Evolutionary conservation across 1,139 yeast genomes (phyloP).

Genomic region (Debaryomycetaceae sp.): DNA sequence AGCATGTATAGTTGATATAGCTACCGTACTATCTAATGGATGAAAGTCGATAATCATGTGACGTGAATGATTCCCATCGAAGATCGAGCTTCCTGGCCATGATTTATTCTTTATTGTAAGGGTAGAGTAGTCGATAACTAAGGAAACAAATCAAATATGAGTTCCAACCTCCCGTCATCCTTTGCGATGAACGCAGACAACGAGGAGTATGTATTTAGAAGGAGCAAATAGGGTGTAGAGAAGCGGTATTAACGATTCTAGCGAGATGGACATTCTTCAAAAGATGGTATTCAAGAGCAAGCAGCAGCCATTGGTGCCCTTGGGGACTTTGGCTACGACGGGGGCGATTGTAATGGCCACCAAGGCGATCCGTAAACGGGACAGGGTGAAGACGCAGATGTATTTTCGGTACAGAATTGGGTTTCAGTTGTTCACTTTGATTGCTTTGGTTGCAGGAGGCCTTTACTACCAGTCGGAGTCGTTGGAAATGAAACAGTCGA

Average conservation of each 20-base stretch:
- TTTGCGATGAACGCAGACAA: constrained; percentile 16
- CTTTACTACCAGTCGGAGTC: constrained; percentile 52
- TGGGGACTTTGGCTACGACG: constrained; percentile 75
- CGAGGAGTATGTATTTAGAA: constrained; percentile 20
- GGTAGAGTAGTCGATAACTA: constrained; percentile 37
- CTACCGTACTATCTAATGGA: not conserved
- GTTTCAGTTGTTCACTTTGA: constrained; percentile 76
- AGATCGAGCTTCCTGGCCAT: not conserved
- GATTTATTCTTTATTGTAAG: too few relatives aligned
- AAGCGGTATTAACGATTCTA: constrained; percentile 6
- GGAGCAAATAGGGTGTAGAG: not conserved
- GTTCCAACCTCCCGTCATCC: constrained; percentile 22
- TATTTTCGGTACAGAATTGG: constrained; percentile 91
- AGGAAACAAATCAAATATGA: constrained; percentile 8
- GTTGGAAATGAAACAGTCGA: constrained; percentile 40
- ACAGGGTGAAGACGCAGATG: constrained; percentile 70
- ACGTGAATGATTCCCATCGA: not conserved
- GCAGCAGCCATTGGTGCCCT: constrained; percentile 78
- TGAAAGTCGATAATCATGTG: not conserved
- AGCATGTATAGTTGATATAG: not conserved
- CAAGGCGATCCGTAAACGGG: constrained; percentile 68
- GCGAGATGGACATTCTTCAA: constrained; percentile 30
- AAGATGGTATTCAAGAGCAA: constrained; percentile 44
- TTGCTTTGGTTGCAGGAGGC: constrained; percentile 81
- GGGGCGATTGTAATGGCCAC: constrained; percentile 82